These are phyloP conservation scores for Phialophora macrospora DNA, from an alignment of 2,329 filamentous ascomycete genomes.

Conservation along the genomic window DNA sequence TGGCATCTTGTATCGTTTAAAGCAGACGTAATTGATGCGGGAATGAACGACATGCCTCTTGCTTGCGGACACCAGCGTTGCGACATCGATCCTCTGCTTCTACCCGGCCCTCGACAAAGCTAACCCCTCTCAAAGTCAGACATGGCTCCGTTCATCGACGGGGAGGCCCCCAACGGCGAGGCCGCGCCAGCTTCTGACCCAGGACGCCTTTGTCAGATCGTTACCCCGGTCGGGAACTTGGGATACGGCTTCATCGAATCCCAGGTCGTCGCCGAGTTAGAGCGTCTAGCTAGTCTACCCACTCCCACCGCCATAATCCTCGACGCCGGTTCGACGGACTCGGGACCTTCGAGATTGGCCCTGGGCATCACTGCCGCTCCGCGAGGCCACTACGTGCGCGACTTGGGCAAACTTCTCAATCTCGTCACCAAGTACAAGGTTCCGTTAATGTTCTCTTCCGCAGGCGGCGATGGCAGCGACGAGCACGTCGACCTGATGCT, in stretches of 20 bases:
- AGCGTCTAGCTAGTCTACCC: neutral
- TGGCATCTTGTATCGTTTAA: neutral
- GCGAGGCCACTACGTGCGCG: constrained; percentile 49
- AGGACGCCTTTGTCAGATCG: constrained; percentile 21
- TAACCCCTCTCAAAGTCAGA: neutral
- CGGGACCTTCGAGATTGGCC: constrained; percentile 42
- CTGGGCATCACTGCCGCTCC: constrained; percentile 48
- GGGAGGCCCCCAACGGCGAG: neutral
- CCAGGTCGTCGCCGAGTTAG: constrained; percentile 20
- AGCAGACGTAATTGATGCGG: neutral
- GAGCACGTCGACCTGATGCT: constrained; percentile 51
- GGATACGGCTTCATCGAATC: constrained; percentile 24
- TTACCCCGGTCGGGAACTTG: constrained; percentile 22
- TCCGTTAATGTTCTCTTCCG: constrained; percentile 53
- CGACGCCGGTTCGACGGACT: constrained; percentile 45
- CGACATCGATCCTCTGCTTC: neutral
- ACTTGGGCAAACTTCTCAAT: constrained; percentile 49
- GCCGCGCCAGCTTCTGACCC: neutral
- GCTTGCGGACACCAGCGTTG: neutral
- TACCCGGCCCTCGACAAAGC: neutral
- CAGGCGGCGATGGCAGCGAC: constrained; percentile 56
- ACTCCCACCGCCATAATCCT: constrained; percentile 35
- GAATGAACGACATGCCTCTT: no score
- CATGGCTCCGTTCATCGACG: constrained; percentile 6
- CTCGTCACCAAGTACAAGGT: constrained; percentile 45